Percentiles rank a stretch among this genome's conserved stretches.
These are phyloP conservation scores for Fusarium sp. DNA, from an alignment of 2,329 filamentous ascomycete species.

Conservation along the genomic window DNA sequence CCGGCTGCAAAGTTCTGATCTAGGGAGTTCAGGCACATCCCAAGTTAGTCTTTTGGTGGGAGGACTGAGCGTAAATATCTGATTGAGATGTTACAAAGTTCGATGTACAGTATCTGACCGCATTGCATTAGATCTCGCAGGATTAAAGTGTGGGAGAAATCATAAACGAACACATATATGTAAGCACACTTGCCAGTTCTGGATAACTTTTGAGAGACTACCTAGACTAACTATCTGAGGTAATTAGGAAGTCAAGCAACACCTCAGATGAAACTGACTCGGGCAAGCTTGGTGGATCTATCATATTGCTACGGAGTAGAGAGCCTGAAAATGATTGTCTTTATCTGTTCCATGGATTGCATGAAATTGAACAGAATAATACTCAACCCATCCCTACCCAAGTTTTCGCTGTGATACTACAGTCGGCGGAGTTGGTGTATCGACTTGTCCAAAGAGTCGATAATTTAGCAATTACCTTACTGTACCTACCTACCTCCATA, in stretches of 20 bases:
- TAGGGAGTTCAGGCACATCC: slow-evolving; percentile 20
- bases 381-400: background rate
- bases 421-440: no score
- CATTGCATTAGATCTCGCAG: background rate
- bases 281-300: slow-evolving; percentile 1
- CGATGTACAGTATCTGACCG: background rate
- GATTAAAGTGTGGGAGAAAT: background rate
- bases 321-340: background rate
- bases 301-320: background rate
- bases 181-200: slow-evolving; percentile 22
- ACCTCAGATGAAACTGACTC: slow-evolving; percentile 32
- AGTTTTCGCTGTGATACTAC: background rate
- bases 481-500: no score
- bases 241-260: slow-evolving; percentile 12
- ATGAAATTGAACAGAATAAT: background rate
- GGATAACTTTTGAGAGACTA: slow-evolving; percentile 30
- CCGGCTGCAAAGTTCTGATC: slow-evolving; percentile 26
- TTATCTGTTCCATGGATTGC: background rate
- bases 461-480: no score
- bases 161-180: background rate
- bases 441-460: no score
- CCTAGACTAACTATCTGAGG: no score
- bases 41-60: slow-evolving; percentile 11
- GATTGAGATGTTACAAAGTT: slow-evolving; percentile 22
- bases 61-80: slow-evolving; percentile 28